Conservation (phyloP, 768 basidiomycete genomes). For the Tylopilus rubrobrunneus region DNA sequence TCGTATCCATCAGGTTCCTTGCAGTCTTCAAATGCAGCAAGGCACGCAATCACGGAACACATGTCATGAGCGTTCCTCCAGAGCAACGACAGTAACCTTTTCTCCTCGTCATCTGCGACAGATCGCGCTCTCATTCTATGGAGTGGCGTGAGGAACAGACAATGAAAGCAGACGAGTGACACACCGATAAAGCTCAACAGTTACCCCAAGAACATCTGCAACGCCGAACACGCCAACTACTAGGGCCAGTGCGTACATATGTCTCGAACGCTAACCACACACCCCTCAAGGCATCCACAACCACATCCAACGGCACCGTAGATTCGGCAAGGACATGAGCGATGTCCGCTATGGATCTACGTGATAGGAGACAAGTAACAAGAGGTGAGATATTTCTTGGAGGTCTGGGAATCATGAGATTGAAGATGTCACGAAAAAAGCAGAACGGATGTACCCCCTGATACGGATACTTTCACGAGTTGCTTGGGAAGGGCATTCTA, state of each 20-base stretch:
- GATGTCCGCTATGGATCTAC: conserved; percentile 56
- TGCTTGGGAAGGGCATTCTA: conserved; percentile 41
- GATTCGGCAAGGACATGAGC: conserved; percentile 49
- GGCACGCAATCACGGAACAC: conserved; percentile 57
- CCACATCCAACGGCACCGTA: conserved; percentile 37
- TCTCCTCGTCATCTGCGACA: conserved; percentile 33
- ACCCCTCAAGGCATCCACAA: conserved; percentile 45
- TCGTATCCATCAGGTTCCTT: conserved; percentile 59
- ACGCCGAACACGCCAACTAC: conserved; percentile 37
- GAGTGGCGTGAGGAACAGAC: conserved; percentile 3
- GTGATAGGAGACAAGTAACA: conserved; percentile 44
- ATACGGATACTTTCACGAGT: conserved; percentile 7
- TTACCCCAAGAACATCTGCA: conserved; percentile 50
- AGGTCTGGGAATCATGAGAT: conserved; percentile 29
- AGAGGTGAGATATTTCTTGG: conserved; percentile 25
- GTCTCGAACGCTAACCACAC: conserved; percentile 45
- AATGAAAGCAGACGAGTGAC: not conserved
- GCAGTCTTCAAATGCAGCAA: conserved; percentile 65
- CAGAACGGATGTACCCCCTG: conserved; percentile 16
- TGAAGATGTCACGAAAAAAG: not conserved
- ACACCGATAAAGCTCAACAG: conserved; percentile 36
- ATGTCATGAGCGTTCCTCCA: conserved; percentile 66
- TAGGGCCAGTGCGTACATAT: conserved; percentile 36
- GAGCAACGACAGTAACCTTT: conserved; percentile 40
- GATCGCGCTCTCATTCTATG: conserved; percentile 32